Evolutionary conservation across 73 alveolate species (phyloP), one percentile per base, ranked within the genome.

Genomic region (Paramecium sexaurelia): DNA sequence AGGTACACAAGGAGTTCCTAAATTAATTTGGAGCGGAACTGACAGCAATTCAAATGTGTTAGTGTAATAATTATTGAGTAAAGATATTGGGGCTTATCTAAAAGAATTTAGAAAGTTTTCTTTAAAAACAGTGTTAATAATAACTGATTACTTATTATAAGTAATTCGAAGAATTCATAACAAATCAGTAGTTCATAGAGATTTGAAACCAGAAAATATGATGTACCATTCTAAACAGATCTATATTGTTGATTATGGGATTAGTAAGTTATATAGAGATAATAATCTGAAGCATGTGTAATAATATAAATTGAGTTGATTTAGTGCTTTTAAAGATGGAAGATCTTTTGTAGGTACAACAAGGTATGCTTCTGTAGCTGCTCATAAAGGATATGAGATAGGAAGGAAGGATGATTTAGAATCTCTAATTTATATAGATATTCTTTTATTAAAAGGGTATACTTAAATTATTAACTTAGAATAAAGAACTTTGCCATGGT

Each of bases 361-460:
- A 56, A 82, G 97, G 85, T 95, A 95, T 94, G 98, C 98, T 20
- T 91, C 97, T 8, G 92, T 95, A 37, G 92, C 92, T 55, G 96
- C 98, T 2, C 96, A 93, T 71, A 92, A 93, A 86, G 98, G 97
- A 29, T 20, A 55, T 24, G 98, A 95, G 43, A 95, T 92, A 68
- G 92, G 97, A 47, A 39, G 97, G 45, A 92, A 96, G 57, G 97
- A 95, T 95, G 97, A 95, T 87, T 69, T 95, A 26, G 97, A 95
- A 55, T 24, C 93, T 11, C 75, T 91, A 6, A 90, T 93, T 6
- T 95, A 95, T 91, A 92, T 92, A 20, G 57, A 92, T 37, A 73
- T 91, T 92, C 91, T 92, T 26, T 36, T 95, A 22, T 55, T 89
- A 55, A 93, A 93, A 57, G 97, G 94, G 69, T 82, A 69, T 92